A percentile compares a stretch with the other conserved stretches of the same genome.
These are phyloP conservation scores for Excoecaria cochinchinensis DNA, from an alignment of 345 rosid genomes.

Conservation along the genomic window DNA sequence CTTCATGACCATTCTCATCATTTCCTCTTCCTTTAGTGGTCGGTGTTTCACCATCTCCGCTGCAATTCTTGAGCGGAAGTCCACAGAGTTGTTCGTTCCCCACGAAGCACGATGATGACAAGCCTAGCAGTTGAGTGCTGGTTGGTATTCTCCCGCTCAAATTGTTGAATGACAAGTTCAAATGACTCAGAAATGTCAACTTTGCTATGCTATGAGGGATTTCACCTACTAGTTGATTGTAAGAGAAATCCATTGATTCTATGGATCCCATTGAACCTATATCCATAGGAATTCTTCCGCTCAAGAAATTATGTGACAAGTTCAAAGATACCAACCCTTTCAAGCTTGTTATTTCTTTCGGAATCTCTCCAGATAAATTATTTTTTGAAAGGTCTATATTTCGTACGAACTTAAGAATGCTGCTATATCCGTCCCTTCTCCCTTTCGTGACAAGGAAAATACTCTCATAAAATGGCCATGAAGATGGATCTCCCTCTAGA, in stretches of 20 bases:
- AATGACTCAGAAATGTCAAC: not conserved
- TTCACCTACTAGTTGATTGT: constrained; percentile 11
- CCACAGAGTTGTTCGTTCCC: constrained; percentile 3
- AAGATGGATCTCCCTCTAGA: not conserved
- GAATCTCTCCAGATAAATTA: constrained; percentile 20
- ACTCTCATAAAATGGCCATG: constrained; percentile 17
- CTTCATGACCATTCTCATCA: too few relatives aligned
- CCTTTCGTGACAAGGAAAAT: constrained; percentile 27
- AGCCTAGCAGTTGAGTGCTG: not conserved
- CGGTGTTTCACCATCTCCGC: not conserved
- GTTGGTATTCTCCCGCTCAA: not conserved
- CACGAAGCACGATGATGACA: not conserved
- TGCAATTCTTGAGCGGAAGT: not conserved
- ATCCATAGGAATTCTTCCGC: constrained; percentile 18
- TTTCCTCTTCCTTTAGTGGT: not conserved
- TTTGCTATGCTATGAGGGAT: not conserved
- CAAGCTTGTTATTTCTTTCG: constrained; percentile 15
- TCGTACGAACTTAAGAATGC: constrained; percentile 22
- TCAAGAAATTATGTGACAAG: constrained; percentile 19
- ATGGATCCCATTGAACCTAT: constrained; percentile 21
- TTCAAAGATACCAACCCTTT: constrained; percentile 23
- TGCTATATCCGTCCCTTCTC: constrained; percentile 15
- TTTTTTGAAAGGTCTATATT: constrained; percentile 28
- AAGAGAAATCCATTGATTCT: constrained; percentile 26
- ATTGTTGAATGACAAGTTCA: not conserved